Conservation (phyloP, 139 green algal genomes). For the Prasinococcaceae sp. region DNA sequence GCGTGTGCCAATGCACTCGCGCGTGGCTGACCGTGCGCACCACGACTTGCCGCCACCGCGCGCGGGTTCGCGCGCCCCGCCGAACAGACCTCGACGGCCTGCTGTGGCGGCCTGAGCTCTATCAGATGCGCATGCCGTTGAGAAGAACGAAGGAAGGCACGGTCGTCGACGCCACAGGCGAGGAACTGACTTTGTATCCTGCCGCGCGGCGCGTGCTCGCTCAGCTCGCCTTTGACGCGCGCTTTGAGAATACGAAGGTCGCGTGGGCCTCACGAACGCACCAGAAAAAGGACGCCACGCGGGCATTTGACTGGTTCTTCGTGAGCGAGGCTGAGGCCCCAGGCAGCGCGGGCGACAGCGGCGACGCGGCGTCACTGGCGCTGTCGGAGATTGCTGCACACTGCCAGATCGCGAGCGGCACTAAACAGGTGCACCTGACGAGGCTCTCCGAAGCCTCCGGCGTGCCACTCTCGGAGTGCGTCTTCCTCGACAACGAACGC, state of each 20-base stretch:
- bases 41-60: too few species aligned
- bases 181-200: background rate
- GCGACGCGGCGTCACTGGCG: background rate
- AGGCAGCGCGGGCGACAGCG: background rate
- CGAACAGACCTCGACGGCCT: background rate
- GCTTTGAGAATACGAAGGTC: background rate
- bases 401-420: background rate
- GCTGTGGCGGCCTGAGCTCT: background rate
- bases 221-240: background rate
- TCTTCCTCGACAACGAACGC: constrained; percentile 10
- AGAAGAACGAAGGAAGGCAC: background rate
- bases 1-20: too few species aligned
- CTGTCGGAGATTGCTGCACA: background rate
- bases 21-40: too few species aligned
- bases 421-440: constrained; percentile 1
- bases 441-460: background rate
- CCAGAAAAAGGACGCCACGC: background rate
- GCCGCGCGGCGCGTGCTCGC: background rate
- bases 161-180: background rate
- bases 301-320: background rate
- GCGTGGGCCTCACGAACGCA: background rate
- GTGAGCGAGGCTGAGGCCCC: background rate
- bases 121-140: background rate
- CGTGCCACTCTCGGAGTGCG: background rate
- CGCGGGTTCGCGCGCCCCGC: too few species aligned